phyloP scores from a whole-genome alignment of 2,329 filamentous ascomycete species.

The Phialocephala subalpina region DNA sequence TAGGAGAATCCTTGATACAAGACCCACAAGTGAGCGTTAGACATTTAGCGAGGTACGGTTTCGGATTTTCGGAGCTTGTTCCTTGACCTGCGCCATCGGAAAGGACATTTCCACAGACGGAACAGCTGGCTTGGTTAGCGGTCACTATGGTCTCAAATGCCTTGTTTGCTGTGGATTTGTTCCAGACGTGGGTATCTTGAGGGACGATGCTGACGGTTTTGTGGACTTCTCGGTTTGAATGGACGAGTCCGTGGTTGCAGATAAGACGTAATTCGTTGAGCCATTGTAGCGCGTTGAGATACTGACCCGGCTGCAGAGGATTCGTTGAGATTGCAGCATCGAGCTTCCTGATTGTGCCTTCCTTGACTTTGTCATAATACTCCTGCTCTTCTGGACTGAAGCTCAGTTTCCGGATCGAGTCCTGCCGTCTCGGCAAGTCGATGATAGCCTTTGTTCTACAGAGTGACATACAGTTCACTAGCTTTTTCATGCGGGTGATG shows the following conservation, averaged over 20 bases:
- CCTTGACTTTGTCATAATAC: constrained; percentile 46
- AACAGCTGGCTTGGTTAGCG: constrained; percentile 20
- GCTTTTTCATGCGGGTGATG: constrained; percentile 40
- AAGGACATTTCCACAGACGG: constrained; percentile 16
- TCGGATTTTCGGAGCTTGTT: constrained; percentile 11
- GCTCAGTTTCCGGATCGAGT: constrained; percentile 46
- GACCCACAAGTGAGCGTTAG: constrained; percentile 44
- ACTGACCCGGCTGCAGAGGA: constrained; percentile 34
- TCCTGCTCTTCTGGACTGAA: constrained; percentile 47
- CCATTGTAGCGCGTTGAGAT: constrained; percentile 52
- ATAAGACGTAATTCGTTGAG: constrained; percentile 55
- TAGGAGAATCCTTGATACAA: constrained; percentile 34
- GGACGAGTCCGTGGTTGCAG: constrained; percentile 55
- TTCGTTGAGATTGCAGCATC: constrained; percentile 45
- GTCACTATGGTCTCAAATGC: constrained; percentile 38
- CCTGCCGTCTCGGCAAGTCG: constrained; percentile 47
- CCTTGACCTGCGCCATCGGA: constrained; percentile 7
- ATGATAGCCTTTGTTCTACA: constrained; percentile 50
- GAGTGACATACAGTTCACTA: constrained; percentile 50
- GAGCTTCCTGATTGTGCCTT: constrained; percentile 42
- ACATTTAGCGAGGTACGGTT: constrained; percentile 45
- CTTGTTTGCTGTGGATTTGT: constrained; percentile 41
- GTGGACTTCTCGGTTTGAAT: constrained; percentile 44
- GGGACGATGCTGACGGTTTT: background rate
- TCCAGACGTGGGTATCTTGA: constrained; percentile 8